Conservation (phyloP, 2,329 filamentous ascomycete genomes). For the Fusarium avenaceum region DNA sequence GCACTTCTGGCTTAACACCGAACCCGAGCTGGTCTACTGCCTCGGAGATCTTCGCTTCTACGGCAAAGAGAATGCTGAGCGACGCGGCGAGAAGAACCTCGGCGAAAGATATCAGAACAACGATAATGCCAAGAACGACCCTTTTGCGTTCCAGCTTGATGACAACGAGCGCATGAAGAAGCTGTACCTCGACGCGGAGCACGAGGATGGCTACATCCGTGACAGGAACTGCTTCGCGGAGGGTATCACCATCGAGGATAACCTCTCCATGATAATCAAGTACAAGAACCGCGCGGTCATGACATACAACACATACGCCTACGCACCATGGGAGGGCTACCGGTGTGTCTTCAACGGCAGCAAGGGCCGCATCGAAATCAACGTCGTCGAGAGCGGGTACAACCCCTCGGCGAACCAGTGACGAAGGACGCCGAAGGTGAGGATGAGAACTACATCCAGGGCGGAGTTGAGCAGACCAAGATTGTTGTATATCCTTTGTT, state of each 20-base stretch:
- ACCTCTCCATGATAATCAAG: constrained; percentile 69
- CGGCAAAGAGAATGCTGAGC: constrained; percentile 71
- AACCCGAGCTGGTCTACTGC: constrained; percentile 68
- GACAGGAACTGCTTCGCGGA: constrained; percentile 74
- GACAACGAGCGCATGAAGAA: constrained; percentile 66
- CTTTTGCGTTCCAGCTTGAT: constrained; percentile 70
- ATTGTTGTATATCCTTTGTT: constrained; percentile 68
- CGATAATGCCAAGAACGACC: constrained; percentile 64
- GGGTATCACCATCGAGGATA: constrained; percentile 74
- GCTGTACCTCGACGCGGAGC: constrained; percentile 72
- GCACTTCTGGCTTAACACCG: constrained; percentile 70
- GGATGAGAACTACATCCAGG: constrained; percentile 43
- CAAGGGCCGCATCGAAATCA: constrained; percentile 69
- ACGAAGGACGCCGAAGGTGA: constrained; percentile 61
- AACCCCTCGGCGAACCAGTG: constrained; percentile 66
- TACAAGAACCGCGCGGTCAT: constrained; percentile 69
- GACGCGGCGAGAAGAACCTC: constrained; percentile 64
- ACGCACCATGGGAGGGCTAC: constrained; percentile 73
- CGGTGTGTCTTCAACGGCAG: constrained; percentile 70
- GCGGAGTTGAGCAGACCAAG: constrained; percentile 53
- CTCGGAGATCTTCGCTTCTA: constrained; percentile 72
- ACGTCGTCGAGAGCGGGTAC: constrained; percentile 73
- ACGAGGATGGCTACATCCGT: constrained; percentile 72
- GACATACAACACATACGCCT: constrained; percentile 71
- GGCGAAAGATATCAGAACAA: constrained; percentile 65